Evolutionary conservation across 2,329 filamentous ascomycete genomes (phyloP).

Genomic region (Trematosphaeria pertusa): DNA sequence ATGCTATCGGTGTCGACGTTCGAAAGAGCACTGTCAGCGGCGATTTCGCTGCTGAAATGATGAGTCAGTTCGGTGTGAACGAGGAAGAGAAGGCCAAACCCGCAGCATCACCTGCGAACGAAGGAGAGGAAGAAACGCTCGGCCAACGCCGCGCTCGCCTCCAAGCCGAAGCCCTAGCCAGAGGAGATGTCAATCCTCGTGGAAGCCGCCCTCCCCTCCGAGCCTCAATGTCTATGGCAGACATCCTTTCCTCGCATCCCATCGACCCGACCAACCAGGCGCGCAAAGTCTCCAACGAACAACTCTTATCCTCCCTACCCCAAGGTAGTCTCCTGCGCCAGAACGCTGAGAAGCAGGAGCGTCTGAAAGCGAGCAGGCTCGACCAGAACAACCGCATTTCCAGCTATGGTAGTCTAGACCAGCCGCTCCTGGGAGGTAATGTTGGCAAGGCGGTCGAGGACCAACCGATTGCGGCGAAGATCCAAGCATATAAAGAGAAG

Average conservation of each 20-base stretch:
- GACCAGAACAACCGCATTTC: slow-evolving; percentile 42
- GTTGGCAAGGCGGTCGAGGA: slow-evolving; percentile 35
- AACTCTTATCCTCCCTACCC: slow-evolving; percentile 41
- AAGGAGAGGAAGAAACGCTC: slow-evolving; percentile 72
- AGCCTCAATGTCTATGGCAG: slow-evolving; percentile 64
- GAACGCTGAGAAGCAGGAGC: slow-evolving; percentile 46
- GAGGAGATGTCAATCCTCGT: slow-evolving; percentile 36
- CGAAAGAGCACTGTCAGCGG: slow-evolving; percentile 63
- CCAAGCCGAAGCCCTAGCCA: slow-evolving; percentile 71
- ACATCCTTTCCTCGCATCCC: slow-evolving; percentile 66
- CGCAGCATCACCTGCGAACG: slow-evolving; percentile 27
- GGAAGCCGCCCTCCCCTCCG: slow-evolving; percentile 46
- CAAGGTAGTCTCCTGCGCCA: slow-evolving; percentile 51
- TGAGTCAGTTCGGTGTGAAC: slow-evolving; percentile 54
- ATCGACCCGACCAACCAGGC: slow-evolving; percentile 42
- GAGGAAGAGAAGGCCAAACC: slow-evolving; percentile 39
- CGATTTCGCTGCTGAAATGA: slow-evolving; percentile 72
- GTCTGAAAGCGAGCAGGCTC: slow-evolving; percentile 43
- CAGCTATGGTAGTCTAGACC: slow-evolving; percentile 35
- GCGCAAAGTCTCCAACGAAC: slow-evolving; percentile 46
- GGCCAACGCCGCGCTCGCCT: slow-evolving; percentile 78
- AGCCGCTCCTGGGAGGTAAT: slow-evolving; percentile 34
- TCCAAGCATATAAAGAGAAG: slow-evolving; percentile 47
- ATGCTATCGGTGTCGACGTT: slow-evolving; percentile 49
- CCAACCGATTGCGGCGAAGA: slow-evolving; percentile 38